Evolutionary conservation across 257 asterid species (phyloP), one percentile per base, ranked within the genome.

Genomic region (Dorcoceras hygrometricum): DNA sequence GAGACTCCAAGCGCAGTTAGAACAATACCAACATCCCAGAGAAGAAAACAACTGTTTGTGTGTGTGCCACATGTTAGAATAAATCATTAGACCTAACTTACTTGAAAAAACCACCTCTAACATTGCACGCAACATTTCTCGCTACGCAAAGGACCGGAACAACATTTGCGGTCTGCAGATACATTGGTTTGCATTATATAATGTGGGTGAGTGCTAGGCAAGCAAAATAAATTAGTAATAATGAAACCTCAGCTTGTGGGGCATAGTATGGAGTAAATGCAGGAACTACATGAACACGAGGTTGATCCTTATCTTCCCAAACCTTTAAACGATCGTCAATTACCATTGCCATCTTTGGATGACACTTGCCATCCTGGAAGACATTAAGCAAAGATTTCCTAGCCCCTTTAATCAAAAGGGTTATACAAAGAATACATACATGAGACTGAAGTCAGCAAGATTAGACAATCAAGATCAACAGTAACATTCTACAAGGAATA

Each of bases 261-360:
- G 99, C 96, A 86, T 81, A 88, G 81, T 94, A 94, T 59, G 99
- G 99, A 76, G 91, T 82, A 83, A 94, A 94, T 58, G 99, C 79
- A 78, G 99, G 97, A 64, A 94, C 99, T 23, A 88, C 99, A 39
- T 94, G 99, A 70, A 94, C 99, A 61, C 96, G 95, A 71, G 96
- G 89, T 73, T 94, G 99, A 73, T 94, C 99, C 82, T 83, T 94
- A 59, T 90, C 99, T 65, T 94, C 99, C 99, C 99, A 94, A 65
- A 94, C 99, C 78, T 87, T 88, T 71, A 87, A 63, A 56, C 99
- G 96, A 73, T 94, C 99, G 72, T 94, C 99, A 71, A 94, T 90
- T 57, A 94, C 99, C 99, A 94, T 90, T 27, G 99, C 92, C 96
- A 94, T 85, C 73, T 79, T 94, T 34, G 97, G 97, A 85, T 94